These are phyloP conservation scores for Murraya paniculata DNA, from an alignment of 345 rosid genomes.

Conservation along the genomic window DNA sequence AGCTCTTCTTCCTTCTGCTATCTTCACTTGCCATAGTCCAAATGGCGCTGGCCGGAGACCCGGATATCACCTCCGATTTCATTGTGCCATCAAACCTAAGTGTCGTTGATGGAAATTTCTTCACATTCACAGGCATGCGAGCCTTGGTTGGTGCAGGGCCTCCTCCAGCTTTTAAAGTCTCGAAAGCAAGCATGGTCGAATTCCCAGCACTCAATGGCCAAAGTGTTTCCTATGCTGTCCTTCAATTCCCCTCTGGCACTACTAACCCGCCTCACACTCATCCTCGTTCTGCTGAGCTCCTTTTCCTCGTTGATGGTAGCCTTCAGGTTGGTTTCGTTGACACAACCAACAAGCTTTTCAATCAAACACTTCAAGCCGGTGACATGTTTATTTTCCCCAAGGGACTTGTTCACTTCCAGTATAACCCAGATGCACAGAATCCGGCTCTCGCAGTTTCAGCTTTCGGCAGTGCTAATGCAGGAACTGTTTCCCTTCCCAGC, in stretches of 20 bases:
- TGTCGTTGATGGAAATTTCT: slow-evolving; percentile 21
- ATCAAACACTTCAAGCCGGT: slow-evolving; percentile 26
- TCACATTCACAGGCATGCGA: slow-evolving; percentile 35
- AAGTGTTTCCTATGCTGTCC: slow-evolving; percentile 40
- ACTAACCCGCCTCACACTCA: slow-evolving; percentile 34
- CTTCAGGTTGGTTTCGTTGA: slow-evolving; percentile 44
- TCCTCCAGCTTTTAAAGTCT: slow-evolving; percentile 19
- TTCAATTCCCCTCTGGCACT: slow-evolving; percentile 22
- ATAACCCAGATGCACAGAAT: slow-evolving; percentile 8
- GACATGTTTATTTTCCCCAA: slow-evolving; percentile 41
- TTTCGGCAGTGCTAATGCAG: slow-evolving; percentile 36
- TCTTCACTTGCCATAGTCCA: slow-evolving; percentile 16
- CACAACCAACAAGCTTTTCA: slow-evolving; percentile 37
- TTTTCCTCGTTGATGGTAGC: slow-evolving; percentile 19
- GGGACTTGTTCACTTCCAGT: slow-evolving; percentile 39
- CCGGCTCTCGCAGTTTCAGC: slow-evolving; percentile 23
- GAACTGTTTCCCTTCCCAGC: slow-evolving; percentile 21
- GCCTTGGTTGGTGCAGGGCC: neutral
- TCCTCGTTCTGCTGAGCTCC: slow-evolving; percentile 35
- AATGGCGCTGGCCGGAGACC: slow-evolving; percentile 28
- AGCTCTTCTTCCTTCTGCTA: slow-evolving; percentile 15
- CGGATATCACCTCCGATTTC: slow-evolving; percentile 36
- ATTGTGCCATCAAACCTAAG: slow-evolving; percentile 15
- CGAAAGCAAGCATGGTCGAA: slow-evolving; percentile 27
- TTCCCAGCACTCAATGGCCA: slow-evolving; percentile 39